A percentile compares a stretch with the other conserved stretches of the same genome.
Evolutionary conservation across 2,329 filamentous ascomycete genomes (phyloP).

Genomic region (Colletotrichum plurivorum): DNA sequence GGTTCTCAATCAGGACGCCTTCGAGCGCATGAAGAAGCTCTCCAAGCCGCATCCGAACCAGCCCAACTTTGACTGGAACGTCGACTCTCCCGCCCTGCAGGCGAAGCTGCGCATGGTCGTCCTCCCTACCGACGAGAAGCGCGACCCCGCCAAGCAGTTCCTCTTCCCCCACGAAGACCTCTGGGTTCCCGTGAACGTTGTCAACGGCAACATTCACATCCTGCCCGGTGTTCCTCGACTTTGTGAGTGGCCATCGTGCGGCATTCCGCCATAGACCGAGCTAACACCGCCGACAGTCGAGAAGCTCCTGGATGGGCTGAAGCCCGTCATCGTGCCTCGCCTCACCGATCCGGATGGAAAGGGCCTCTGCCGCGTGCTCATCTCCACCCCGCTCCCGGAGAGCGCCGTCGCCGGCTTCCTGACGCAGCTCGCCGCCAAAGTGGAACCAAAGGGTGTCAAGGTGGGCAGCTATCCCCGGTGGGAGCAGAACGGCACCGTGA

Average conservation of each 20-base stretch:
- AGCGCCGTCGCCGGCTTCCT: conserved; percentile 88
- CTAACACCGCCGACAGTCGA: conserved; percentile 66
- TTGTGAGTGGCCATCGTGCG: conserved; percentile 62
- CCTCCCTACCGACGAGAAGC: conserved; percentile 80
- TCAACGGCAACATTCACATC: conserved; percentile 95
- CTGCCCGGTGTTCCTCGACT: conserved; percentile 90
- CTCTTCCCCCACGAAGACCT: conserved; percentile 85
- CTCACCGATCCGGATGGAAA: conserved; percentile 85
- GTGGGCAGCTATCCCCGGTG: conserved; percentile 96
- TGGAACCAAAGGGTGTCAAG: conserved; percentile 85
- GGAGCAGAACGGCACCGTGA: conserved; percentile 94
- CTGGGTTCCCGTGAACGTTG: conserved; percentile 91
- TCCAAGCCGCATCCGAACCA: conserved; percentile 81
- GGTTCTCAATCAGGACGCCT: conserved; percentile 82
- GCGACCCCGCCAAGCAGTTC: conserved; percentile 78
- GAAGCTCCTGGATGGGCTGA: conserved; percentile 81
- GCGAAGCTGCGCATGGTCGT: conserved; percentile 94
- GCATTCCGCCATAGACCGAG: not conserved
- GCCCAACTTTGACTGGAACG: conserved; percentile 86
- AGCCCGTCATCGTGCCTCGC: conserved; percentile 77
- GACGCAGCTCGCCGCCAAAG: conserved; percentile 81
- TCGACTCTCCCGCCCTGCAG: conserved; percentile 80
- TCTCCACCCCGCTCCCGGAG: conserved; percentile 90
- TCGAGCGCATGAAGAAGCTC: conserved; percentile 85
- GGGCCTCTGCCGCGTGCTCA: conserved; percentile 82